Base-by-base conservation (phyloP, 2,329 filamentous ascomycete genomes). In the Pestalotiopsis fici region DNA sequence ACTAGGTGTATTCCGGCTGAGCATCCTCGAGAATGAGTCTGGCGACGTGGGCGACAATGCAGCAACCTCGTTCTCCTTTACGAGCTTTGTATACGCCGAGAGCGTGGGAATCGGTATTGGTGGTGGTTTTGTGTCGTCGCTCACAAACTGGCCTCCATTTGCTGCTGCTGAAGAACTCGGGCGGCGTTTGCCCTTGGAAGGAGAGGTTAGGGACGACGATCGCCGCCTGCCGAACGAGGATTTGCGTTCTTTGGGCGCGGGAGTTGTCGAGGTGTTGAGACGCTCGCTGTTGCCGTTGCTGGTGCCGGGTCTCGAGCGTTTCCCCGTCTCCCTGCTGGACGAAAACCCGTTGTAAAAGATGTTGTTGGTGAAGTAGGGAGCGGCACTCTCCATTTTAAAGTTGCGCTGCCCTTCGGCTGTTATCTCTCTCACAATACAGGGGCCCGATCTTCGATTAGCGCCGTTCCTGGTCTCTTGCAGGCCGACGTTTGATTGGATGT, bases 41-140 rank as follows among this genome's bases (percentile, higher is more conserved):
- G 71, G 73, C 11, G 76, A 76, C 4, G 76, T 72, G 11, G 78
- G 77, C 28, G 79, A 78, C 55, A 73, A 72, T 31, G 77, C 65
- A 11, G 59, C 73, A 64, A 69, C 72, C 60, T 78, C 77, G 68
- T 69, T 69, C 64, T 77, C 78, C 57, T 70, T 77, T 13, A 70
- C 73, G 67, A 83, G 76, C 72, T 84, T 85, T 43, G 83, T 83
- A 3, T 83, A 81, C 57, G 82, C 81, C n/a, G 83, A 76, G 66
- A 86, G 82, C 4, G 84, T 84, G 76, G 86, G 85, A 64, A 87
- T 84, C 59, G 86, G 85, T 21, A 88, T 79, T 5, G 85, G 83
- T n/a, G 86, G 85, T 39, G 86, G 86, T 57, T 79, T 80, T 25
- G 82, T 71, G 62, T 80, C 82, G 76, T 86, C 83, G 65, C 81